These are phyloP conservation scores for Phytophthora idaei DNA, from an alignment of 352 stramenopile genomes.

Conservation along the genomic window DNA sequence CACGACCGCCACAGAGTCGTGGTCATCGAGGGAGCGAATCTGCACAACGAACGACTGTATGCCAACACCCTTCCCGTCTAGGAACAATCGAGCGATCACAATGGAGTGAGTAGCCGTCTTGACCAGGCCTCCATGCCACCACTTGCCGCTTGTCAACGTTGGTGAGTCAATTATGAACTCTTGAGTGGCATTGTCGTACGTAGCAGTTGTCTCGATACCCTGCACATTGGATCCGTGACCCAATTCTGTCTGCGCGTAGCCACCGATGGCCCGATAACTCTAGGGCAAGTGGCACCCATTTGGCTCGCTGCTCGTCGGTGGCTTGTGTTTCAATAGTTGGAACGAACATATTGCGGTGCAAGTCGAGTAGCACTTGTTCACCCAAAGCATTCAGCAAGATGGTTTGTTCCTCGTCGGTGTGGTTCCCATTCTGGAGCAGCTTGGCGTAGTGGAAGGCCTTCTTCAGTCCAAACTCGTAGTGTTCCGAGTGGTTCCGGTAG, in stretches of 20 bases:
- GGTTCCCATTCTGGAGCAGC: slow-evolving; percentile 11
- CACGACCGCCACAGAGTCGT: slow-evolving; percentile 54
- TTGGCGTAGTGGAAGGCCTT: slow-evolving; percentile 32
- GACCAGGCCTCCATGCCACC: slow-evolving; percentile 82
- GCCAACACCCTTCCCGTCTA: slow-evolving; percentile 27
- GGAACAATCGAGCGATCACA: slow-evolving; percentile 19
- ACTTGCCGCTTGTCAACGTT: slow-evolving; percentile 94
- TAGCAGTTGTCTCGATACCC: slow-evolving; percentile 31
- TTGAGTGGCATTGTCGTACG: slow-evolving; percentile 80
- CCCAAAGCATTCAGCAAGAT: slow-evolving; percentile 22
- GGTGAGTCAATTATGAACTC: slow-evolving; percentile 95
- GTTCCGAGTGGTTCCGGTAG: slow-evolving; percentile 30
- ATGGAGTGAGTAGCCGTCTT: slow-evolving; percentile 16
- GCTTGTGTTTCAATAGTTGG: no score
- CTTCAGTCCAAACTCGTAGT: slow-evolving; percentile 28
- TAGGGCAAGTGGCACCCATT: no score
- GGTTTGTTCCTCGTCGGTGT: slow-evolving; percentile 7
- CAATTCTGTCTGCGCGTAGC: slow-evolving; percentile 34
- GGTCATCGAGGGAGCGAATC: slow-evolving; percentile 28
- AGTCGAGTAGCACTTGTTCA: slow-evolving; percentile 13
- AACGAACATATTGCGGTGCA: slow-evolving; percentile 11
- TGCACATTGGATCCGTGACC: slow-evolving; percentile 37
- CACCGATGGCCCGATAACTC: slow-evolving; percentile 9
- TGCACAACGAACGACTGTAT: slow-evolving; percentile 35
- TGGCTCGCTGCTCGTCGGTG: no score